Percentiles rank a stretch among this genome's conserved stretches.
Conservation (phyloP, 768 basidiomycete genomes). For the Mycena polygramma region DNA sequence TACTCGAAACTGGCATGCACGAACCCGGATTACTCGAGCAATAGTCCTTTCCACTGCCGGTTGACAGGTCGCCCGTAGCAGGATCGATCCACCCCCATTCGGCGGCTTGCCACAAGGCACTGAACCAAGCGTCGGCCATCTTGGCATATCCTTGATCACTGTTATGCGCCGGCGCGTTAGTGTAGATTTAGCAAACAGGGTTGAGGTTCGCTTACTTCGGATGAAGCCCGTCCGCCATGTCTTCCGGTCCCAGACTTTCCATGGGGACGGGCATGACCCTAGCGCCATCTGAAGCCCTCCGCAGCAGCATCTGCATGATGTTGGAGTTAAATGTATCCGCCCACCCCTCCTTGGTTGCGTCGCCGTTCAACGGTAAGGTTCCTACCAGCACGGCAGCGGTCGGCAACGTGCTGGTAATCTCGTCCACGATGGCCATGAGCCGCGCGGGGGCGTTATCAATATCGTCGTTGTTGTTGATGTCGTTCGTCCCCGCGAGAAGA, state of each 20-base stretch:
- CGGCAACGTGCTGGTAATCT: conserved; percentile 7
- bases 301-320: conserved; percentile 12
- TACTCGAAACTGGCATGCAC: not conserved
- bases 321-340: conserved; percentile 2
- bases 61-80: conserved; percentile 9
- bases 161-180: not conserved
- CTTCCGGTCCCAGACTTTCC: conserved; percentile 8
- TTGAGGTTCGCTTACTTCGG: conserved; percentile 8
- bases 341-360: not conserved
- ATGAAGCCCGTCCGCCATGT: conserved; percentile 15
- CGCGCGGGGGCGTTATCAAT: conserved; percentile 16
- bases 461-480: conserved; percentile 24
- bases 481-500: conserved; percentile 28
- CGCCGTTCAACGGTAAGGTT: conserved; percentile 14
- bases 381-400: conserved; percentile 7
- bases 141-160: conserved; percentile 18
- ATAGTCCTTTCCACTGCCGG: not conserved
- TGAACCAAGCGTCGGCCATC: conserved; percentile 20
- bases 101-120: conserved; percentile 11
- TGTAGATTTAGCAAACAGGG: too few species aligned
- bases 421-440: conserved; percentile 19
- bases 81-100: conserved; percentile 23
- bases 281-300: conserved; percentile 2
- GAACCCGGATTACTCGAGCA: conserved; percentile 12
- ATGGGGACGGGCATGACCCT: conserved; percentile 5